phyloP scores from a whole-genome alignment of 306 rosid species.

The Corylus heterophylla region DNA sequence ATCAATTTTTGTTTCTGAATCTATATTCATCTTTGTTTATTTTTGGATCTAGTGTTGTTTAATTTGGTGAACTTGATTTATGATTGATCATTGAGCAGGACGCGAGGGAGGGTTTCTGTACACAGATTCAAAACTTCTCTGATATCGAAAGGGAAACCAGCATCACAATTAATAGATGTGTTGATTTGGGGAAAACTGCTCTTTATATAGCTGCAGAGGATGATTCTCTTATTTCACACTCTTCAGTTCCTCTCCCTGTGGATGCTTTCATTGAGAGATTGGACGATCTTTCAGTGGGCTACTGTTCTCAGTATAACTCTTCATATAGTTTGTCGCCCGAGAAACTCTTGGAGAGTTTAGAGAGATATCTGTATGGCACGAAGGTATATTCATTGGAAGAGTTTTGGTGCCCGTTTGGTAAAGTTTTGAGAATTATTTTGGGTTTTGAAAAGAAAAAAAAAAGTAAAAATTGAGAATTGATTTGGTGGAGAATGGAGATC shows the following conservation, averaged over 20 bases:
- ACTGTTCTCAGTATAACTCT: slow-evolving; percentile 67
- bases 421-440: too few relatives aligned
- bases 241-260: slow-evolving; percentile 89
- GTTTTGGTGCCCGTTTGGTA: not conserved
- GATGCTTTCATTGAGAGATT: slow-evolving; percentile 72
- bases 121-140: slow-evolving; percentile 63
- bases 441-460: too few relatives aligned
- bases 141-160: slow-evolving; percentile 78
- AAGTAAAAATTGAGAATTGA: too few relatives aligned
- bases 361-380: slow-evolving; percentile 62
- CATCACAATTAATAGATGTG: slow-evolving; percentile 70
- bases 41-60: not conserved
- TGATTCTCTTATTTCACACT: slow-evolving; percentile 92
- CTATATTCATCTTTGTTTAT: not conserved
- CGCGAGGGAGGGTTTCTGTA: slow-evolving; percentile 76
- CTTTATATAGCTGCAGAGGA: slow-evolving; percentile 89
- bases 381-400: slow-evolving; percentile 48
- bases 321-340: slow-evolving; percentile 63
- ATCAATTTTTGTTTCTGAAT: not conserved
- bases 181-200: slow-evolving; percentile 86
- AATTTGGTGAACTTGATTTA: slow-evolving; percentile 6
- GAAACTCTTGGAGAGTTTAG: slow-evolving; percentile 69
- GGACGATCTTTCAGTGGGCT: slow-evolving; percentile 84
- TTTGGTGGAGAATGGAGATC: too few relatives aligned
- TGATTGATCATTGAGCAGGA: slow-evolving; percentile 52